Conservation (phyloP, 2,329 filamentous ascomycete genomes). For the Aspergillus quadrilineatus region DNA sequence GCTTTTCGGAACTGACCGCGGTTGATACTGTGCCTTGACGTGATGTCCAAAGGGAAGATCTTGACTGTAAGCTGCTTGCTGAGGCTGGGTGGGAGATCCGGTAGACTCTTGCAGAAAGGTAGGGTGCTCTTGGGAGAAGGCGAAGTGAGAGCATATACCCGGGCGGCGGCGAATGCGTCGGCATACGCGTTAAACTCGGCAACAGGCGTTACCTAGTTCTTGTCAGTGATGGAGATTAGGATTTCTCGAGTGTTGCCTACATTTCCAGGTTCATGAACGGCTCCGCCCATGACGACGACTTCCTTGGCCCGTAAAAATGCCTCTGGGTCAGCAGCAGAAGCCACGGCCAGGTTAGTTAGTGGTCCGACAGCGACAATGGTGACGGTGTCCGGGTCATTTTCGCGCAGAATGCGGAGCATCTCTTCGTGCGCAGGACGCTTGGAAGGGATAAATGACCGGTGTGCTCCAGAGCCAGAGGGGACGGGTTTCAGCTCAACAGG, state of each 20-base stretch:
- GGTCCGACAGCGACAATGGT: slow-evolving; percentile 90
- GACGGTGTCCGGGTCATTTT: slow-evolving; percentile 79
- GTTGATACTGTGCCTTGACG: slow-evolving; percentile 66
- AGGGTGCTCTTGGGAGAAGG: slow-evolving; percentile 80
- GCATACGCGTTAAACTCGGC: slow-evolving; percentile 97
- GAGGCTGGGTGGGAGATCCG: slow-evolving; percentile 63
- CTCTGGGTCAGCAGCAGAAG: slow-evolving; percentile 83
- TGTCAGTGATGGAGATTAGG: neutral
- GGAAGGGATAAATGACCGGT: slow-evolving; percentile 71
- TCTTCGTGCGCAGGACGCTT: slow-evolving; percentile 73
- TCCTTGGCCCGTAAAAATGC: slow-evolving; percentile 87
- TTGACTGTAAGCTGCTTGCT: slow-evolving; percentile 65
- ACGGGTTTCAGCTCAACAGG: slow-evolving; percentile 50
- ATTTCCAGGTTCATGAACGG: slow-evolving; percentile 77
- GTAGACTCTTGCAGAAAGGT: slow-evolving; percentile 54
- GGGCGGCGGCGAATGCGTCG: slow-evolving; percentile 74
- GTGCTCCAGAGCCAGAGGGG: slow-evolving; percentile 31
- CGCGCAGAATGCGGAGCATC: slow-evolving; percentile 80
- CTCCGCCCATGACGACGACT: slow-evolving; percentile 92
- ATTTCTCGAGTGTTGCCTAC: slow-evolving; percentile 48
- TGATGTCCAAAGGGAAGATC: slow-evolving; percentile 76
- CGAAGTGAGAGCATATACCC: slow-evolving; percentile 75
- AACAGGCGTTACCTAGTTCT: slow-evolving; percentile 61
- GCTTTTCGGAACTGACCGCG: slow-evolving; percentile 58
- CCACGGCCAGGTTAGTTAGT: slow-evolving; percentile 87